Percentiles rank a stretch among this genome's conserved stretches.
phyloP scores from a whole-genome alignment of 2,329 filamentous ascomycete species.

The Aureobasidium namibiae region DNA sequence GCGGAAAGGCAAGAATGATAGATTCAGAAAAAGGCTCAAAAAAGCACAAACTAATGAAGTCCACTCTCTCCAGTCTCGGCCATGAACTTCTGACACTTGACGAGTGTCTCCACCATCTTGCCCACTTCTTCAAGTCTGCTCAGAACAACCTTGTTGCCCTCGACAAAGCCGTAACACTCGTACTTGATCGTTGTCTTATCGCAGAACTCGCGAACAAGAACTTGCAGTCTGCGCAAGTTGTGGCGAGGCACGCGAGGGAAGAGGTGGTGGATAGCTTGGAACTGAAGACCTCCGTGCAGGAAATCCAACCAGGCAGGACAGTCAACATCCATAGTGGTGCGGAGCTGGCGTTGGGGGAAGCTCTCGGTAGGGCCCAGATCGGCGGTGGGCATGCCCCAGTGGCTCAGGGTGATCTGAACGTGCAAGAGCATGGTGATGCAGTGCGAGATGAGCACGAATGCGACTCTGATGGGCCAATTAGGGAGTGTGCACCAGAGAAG shows the following conservation, averaged over 20 bases:
- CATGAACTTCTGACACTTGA: constrained; percentile 44
- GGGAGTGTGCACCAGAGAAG: constrained; percentile 67
- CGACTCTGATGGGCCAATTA: constrained; percentile 57
- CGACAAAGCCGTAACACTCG: constrained; percentile 51
- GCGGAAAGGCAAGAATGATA: neutral
- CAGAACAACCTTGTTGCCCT: constrained; percentile 53
- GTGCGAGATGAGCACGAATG: constrained; percentile 61
- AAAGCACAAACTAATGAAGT: constrained; percentile 13
- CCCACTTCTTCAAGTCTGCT: constrained; percentile 49
- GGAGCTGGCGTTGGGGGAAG: constrained; percentile 60
- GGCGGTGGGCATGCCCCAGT: constrained; percentile 63
- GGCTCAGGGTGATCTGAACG: constrained; percentile 63
- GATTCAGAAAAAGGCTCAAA: neutral
- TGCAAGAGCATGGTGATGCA: constrained; percentile 60
- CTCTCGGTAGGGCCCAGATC: constrained; percentile 58
- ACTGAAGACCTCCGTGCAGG: constrained; percentile 64
- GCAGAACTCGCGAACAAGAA: constrained; percentile 54
- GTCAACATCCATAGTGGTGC: constrained; percentile 67
- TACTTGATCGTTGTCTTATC: constrained; percentile 57
- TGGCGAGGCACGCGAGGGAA: constrained; percentile 62
- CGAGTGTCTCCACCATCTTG: constrained; percentile 52
- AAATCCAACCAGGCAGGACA: constrained; percentile 66
- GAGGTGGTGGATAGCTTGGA: constrained; percentile 63
- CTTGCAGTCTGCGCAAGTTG: constrained; percentile 55
- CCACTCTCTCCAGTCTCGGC: constrained; percentile 24